Percentiles rank a stretch among this genome's conserved stretches.
Evolutionary conservation across 495 filamentous ascomycete species (phyloP).

Genomic region (Astrocystis sublimbata): DNA sequence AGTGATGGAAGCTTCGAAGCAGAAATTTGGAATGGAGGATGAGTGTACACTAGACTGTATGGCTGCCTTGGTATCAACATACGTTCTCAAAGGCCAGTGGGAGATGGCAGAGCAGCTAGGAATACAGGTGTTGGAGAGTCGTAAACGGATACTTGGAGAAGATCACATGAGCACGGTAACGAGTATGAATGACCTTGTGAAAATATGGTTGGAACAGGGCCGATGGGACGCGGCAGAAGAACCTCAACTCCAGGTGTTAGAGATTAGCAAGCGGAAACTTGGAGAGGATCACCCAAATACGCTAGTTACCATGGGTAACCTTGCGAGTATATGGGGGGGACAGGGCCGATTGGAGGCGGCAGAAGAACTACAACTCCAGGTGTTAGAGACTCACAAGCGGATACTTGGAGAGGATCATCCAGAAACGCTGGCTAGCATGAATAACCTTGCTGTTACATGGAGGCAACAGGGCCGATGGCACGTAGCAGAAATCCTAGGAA

Average conservation of each 20-base stretch:
- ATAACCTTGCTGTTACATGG: conserved; percentile 41
- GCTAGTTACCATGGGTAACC: conserved; percentile 31
- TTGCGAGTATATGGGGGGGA: conserved; percentile 36
- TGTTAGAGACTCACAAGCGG: conserved; percentile 35
- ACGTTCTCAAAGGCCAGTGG: not conserved
- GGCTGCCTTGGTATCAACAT: not conserved
- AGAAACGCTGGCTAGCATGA: conserved; percentile 41
- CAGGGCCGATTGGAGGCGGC: conserved; percentile 41
- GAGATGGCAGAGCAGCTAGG: not conserved
- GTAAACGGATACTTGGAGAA: conserved; percentile 17
- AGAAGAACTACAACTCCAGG: conserved; percentile 34
- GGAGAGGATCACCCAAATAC: conserved; percentile 43
- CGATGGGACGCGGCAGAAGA: conserved; percentile 40
- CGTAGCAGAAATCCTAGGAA: too few relatives aligned
- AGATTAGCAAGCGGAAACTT: conserved; percentile 29
- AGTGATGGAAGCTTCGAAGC: not conserved
- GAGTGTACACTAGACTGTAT: not conserved
- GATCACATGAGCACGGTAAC: conserved; percentile 37
- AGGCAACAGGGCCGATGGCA: conserved; percentile 31
- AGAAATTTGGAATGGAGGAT: not conserved
- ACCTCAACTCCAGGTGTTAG: conserved; percentile 32
- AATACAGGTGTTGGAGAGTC: conserved; percentile 20
- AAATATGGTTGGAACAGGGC: not conserved
- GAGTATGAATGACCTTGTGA: not conserved
- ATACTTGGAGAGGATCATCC: conserved; percentile 43